phyloP scores from a whole-genome alignment of 139 green algal genomes.

The Chlamydomonas incerta region DNA sequence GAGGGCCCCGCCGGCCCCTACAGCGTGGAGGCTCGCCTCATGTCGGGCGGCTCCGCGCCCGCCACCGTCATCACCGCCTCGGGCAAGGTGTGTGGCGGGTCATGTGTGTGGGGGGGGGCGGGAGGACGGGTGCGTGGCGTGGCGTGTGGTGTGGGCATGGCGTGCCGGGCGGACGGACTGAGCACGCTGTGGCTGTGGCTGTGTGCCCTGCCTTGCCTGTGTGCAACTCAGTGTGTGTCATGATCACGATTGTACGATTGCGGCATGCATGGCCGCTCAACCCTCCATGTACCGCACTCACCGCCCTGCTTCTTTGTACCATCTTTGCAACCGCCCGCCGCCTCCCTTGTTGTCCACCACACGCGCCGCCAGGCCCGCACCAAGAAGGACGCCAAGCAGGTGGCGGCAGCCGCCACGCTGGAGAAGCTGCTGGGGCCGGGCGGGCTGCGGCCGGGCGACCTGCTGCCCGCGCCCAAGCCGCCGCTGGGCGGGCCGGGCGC shows the following conservation, averaged over 20 bases:
- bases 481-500: not conserved
- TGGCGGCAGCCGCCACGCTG: slow-evolving; percentile 64
- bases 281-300: no score
- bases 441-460: slow-evolving; percentile 49
- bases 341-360: no score
- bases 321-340: not conserved
- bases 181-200: no score
- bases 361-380: slow-evolving; percentile 51
- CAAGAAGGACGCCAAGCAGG: slow-evolving; percentile 78
- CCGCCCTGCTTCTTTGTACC: no score
- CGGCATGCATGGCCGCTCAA: no score
- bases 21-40: slow-evolving; percentile 51
- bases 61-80: not conserved
- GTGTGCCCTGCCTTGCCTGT: no score
- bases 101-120: no score
- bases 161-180: no score
- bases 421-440: slow-evolving; percentile 61
- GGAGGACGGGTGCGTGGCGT: no score
- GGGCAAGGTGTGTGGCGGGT: slow-evolving; percentile 5
- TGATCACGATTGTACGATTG: no score
- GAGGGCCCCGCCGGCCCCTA: slow-evolving; percentile 57
- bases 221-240: no score
- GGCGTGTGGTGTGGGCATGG: no score
- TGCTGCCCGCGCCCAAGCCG: slow-evolving; percentile 54
- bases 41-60: not conserved